Percentiles rank a stretch among this genome's conserved stretches.
Conservation (phyloP, 768 basidiomycete genomes). For the Boletellus emodensis region DNA sequence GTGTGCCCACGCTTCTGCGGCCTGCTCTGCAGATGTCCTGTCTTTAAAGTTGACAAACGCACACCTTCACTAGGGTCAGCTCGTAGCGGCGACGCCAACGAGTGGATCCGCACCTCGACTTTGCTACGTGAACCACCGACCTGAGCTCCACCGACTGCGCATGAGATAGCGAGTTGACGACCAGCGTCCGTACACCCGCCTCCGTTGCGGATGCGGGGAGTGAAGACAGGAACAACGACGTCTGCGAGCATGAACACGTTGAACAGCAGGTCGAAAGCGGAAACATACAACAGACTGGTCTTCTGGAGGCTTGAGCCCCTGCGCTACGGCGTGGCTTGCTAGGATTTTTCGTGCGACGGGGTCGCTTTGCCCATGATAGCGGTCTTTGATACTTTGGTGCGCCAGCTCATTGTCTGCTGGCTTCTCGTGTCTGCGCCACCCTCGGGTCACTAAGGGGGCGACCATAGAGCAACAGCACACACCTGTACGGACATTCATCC, state of each 20-base stretch:
- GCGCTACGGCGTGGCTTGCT: conserved; percentile 67
- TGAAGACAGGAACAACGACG: conserved; percentile 80
- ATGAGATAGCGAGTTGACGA: conserved; percentile 62
- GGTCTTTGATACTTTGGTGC: conserved; percentile 91
- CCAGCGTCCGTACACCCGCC: conserved; percentile 65
- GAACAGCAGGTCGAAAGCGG: neutral
- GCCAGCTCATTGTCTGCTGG: conserved; percentile 78
- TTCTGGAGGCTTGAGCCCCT: conserved; percentile 87
- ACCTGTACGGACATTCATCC: conserved; percentile 86
- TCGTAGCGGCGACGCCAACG: neutral
- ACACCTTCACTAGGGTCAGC: conserved; percentile 49
- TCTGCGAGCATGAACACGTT: conserved; percentile 43
- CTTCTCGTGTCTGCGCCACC: conserved; percentile 70
- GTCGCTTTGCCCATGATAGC: conserved; percentile 90
- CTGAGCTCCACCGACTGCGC: conserved; percentile 64
- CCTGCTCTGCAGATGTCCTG: conserved; percentile 77
- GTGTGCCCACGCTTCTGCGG: conserved; percentile 86
- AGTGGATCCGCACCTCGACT: conserved; percentile 54
- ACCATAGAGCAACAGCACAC: conserved; percentile 14
- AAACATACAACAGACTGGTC: conserved; percentile 76
- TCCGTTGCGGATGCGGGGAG: conserved; percentile 71
- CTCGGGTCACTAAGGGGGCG: neutral
- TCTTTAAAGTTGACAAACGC: conserved; percentile 95
- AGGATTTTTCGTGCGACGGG: conserved; percentile 93
- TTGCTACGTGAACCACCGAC: conserved; percentile 82